Conservation (phyloP, 2,329 filamentous ascomycete genomes). For the Botrytis hyacinthi region DNA sequence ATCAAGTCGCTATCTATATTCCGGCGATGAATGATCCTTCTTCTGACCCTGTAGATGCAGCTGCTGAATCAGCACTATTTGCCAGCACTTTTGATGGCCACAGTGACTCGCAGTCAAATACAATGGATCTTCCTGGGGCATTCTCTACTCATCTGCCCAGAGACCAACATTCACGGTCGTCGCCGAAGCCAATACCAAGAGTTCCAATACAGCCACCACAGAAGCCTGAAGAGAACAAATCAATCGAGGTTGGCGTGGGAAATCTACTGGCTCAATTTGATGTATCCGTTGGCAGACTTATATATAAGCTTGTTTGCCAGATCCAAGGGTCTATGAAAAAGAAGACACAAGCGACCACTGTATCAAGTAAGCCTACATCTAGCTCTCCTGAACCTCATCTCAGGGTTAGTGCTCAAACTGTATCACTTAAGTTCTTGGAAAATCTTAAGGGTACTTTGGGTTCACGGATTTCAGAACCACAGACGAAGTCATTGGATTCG, state of each 20-base stretch:
- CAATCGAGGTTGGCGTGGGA: conserved; percentile 36
- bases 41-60: conserved; percentile 16
- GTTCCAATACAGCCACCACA: neutral
- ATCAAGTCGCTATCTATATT: conserved; percentile 40
- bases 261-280: conserved; percentile 37
- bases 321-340: conserved; percentile 32
- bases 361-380: conserved; percentile 18
- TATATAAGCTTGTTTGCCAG: conserved; percentile 35
- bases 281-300: conserved; percentile 37
- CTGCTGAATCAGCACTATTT: conserved; percentile 20
- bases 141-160: conserved; percentile 51
- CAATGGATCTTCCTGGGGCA: conserved; percentile 58
- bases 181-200: neutral
- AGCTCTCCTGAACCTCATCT: conserved; percentile 23
- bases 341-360: conserved; percentile 8
- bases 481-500: conserved; percentile 18
- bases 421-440: conserved; percentile 38
- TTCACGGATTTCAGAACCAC: conserved; percentile 20
- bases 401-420: conserved; percentile 31
- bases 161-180: neutral
- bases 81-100: conserved; percentile 29
- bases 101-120: conserved; percentile 37
- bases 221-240: conserved; percentile 18
- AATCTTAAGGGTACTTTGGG: conserved; percentile 34
- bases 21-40: conserved; percentile 23